These are phyloP conservation scores for Mucor lusitanicus DNA, from an alignment of 371 early-diverging fungal genomes.

Conservation along the genomic window DNA sequence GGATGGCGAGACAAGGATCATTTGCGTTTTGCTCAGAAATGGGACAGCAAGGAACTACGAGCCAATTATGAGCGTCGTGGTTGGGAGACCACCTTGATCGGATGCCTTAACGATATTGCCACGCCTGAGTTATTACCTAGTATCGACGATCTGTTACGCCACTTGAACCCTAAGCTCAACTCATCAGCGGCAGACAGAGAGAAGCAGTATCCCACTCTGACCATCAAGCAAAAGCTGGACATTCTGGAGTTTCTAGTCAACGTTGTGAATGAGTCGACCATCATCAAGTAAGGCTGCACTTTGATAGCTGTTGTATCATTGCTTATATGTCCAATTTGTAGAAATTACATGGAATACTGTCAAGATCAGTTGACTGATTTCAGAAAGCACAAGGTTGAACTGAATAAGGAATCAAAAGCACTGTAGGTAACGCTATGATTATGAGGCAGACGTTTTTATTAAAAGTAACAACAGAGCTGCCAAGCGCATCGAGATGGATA, in stretches of 20 bases:
- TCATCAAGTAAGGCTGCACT: slow-evolving; percentile 38
- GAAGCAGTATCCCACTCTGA: slow-evolving; percentile 40
- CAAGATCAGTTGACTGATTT: slow-evolving; percentile 58
- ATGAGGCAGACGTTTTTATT: not conserved
- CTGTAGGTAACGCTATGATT: slow-evolving; percentile 21
- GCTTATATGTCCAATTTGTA: slow-evolving; percentile 1
- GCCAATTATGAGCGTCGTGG: slow-evolving; percentile 37
- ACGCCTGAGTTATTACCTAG: slow-evolving; percentile 43
- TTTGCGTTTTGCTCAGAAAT: slow-evolving; percentile 31
- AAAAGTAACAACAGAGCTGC: slow-evolving; percentile 14
- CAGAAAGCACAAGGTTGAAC: slow-evolving; percentile 63
- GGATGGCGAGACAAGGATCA: slow-evolving; percentile 45
- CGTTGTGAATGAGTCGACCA: slow-evolving; percentile 44
- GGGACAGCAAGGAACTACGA: slow-evolving; percentile 46
- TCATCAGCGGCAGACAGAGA: slow-evolving; percentile 47
- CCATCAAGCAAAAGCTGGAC: slow-evolving; percentile 39
- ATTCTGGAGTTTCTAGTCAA: slow-evolving; percentile 43
- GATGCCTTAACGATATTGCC: slow-evolving; percentile 51
- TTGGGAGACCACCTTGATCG: slow-evolving; percentile 49
- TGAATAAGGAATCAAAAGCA: slow-evolving; percentile 65
- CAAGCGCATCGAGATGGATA: slow-evolving; percentile 33
- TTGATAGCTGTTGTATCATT: not conserved
- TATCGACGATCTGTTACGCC: slow-evolving; percentile 39
- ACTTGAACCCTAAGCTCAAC: slow-evolving; percentile 38
- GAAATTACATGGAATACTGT: slow-evolving; percentile 69